Conservation (phyloP, 1,284 basidiomycete genomes). For the Rugiboletus extremiorientalis region DNA sequence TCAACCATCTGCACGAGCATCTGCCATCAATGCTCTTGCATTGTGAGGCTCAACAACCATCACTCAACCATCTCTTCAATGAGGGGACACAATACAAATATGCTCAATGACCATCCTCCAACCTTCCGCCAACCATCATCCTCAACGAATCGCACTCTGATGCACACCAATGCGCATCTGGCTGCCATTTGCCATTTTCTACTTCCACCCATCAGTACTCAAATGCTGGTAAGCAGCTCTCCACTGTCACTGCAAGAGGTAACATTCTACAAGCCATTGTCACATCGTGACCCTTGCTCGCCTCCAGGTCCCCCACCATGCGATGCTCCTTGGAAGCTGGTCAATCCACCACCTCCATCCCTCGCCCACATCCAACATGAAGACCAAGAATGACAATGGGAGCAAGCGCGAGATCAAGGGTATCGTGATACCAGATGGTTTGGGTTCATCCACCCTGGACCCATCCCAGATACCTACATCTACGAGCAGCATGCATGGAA, state of each 20-base stretch:
- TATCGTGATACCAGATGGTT: constrained; percentile 33
- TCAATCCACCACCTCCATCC: constrained; percentile 30
- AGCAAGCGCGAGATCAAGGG: constrained; percentile 22
- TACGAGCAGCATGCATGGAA: too few species aligned
- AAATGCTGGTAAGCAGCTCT: constrained; percentile 32
- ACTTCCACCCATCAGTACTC: constrained; percentile 36
- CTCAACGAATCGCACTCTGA: too few species aligned
- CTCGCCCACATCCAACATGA: constrained; percentile 23
- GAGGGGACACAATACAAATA: too few species aligned
- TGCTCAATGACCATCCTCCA: too few species aligned
- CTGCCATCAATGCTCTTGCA: too few species aligned
- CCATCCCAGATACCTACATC: constrained; percentile 47
- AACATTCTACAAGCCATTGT: constrained; percentile 41
- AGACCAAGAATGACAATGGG: constrained; percentile 28
- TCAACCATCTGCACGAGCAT: too few species aligned
- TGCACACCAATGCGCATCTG: too few species aligned
- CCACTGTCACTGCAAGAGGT: constrained; percentile 36
- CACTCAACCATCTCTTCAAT: too few species aligned
- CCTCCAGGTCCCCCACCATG: constrained; percentile 18
- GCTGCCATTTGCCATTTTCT: too few species aligned
- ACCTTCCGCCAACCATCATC: too few species aligned
- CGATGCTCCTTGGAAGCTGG: constrained; percentile 26
- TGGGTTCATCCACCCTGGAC: constrained; percentile 44
- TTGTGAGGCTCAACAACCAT: too few species aligned
- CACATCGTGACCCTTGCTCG: constrained; percentile 31